Evolutionary conservation across 2,329 filamentous ascomycete species (phyloP).

Genomic region (Fusarium staphyleae): DNA sequence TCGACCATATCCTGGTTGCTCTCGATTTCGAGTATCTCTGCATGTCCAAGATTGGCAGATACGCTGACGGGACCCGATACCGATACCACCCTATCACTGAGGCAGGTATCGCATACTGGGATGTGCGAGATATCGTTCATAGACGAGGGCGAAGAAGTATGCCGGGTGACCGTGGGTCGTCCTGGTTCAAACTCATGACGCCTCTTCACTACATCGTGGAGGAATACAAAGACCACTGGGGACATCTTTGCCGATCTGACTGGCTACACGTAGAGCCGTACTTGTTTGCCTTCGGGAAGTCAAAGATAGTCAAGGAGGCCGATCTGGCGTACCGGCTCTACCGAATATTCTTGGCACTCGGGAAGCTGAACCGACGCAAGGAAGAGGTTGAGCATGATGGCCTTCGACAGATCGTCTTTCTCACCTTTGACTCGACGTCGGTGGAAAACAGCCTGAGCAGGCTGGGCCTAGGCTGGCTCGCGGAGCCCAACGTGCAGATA

Average conservation of each 20-base stretch:
- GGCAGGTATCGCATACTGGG: conserved; percentile 13
- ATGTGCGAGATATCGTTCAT: conserved; percentile 19
- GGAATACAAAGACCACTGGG: conserved; percentile 19
- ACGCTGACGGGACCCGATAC: not conserved
- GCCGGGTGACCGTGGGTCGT: conserved; percentile 22
- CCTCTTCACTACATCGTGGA: conserved; percentile 18
- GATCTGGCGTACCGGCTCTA: conserved; percentile 1
- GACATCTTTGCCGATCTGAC: conserved; percentile 5
- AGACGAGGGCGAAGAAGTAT: not conserved
- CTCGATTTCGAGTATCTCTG: conserved; percentile 19
- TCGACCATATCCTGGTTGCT: conserved; percentile 17
- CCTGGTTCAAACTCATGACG: conserved; percentile 28
- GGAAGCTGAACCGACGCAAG: conserved; percentile 11
- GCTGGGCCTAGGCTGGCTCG: conserved; percentile 11
- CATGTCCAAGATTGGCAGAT: not conserved
- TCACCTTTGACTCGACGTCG: conserved; percentile 9
- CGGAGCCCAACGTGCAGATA: conserved; percentile 1
- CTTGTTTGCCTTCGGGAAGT: conserved; percentile 28
- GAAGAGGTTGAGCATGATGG: not conserved
- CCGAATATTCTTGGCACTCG: not conserved
- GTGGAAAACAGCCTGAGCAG: conserved; percentile 5
- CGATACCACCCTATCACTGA: conserved; percentile 15
- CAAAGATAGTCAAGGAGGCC: conserved; percentile 4
- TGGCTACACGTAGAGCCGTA: conserved; percentile 10
- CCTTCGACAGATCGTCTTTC: conserved; percentile 19